These are phyloP conservation scores for Gautieria morchelliformis DNA, from an alignment of 768 basidiomycete genomes.

Conservation along the genomic window DNA sequence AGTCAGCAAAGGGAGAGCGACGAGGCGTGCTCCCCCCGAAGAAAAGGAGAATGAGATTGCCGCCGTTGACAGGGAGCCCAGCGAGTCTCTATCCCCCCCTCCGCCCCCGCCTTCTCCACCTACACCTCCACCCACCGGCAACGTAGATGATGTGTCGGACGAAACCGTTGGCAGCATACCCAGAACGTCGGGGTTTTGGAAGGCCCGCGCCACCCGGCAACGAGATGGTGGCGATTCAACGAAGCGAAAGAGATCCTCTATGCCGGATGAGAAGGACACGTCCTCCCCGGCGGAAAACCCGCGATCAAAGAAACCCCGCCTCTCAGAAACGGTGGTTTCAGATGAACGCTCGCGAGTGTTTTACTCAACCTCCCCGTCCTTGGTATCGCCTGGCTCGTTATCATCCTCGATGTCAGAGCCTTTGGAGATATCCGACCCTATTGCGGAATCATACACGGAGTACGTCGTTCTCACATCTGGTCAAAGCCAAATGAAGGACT, in stretches of 20 bases:
- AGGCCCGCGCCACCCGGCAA: not conserved
- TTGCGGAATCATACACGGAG: not conserved
- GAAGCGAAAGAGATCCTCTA: conserved; percentile 3
- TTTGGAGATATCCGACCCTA: not conserved
- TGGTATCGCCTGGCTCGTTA: not conserved
- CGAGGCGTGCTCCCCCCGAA: not conserved
- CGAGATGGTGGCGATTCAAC: not conserved
- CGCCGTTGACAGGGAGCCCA: not conserved
- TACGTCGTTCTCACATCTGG: not conserved
- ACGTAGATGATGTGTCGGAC: not conserved
- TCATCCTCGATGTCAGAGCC: not conserved
- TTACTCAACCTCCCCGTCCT: not conserved
- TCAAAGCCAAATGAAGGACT: not conserved
- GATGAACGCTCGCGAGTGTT: not conserved
- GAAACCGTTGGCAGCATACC: not conserved
- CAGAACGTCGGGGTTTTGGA: conserved; percentile 6
- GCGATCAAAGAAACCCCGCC: not conserved
- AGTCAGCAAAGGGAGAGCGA: not conserved
- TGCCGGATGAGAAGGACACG: not conserved
- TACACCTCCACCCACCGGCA: not conserved
- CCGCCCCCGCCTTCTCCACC: not conserved
- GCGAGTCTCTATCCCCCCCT: not conserved
- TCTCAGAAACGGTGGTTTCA: not conserved
- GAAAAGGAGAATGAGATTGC: conserved; percentile 5
- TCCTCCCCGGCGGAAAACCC: not conserved